These are phyloP conservation scores for Monosporascus sp. DNA, from an alignment of 2,329 filamentous ascomycete species.

Conservation along the genomic window DNA sequence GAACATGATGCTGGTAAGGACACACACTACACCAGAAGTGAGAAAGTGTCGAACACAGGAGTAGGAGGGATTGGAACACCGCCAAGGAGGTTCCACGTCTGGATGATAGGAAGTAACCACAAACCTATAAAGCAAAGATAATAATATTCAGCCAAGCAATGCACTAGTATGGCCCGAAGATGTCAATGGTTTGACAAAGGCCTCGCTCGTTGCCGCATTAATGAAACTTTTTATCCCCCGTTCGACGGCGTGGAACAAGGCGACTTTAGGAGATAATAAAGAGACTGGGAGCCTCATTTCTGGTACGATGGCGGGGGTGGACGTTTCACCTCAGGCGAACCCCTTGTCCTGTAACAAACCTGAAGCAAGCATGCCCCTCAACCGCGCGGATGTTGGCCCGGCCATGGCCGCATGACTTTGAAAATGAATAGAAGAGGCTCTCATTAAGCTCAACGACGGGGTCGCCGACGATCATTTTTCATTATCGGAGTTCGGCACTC, in stretches of 20 bases:
- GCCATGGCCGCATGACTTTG: neutral
- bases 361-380: slow-evolving; percentile 19
- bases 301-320: slow-evolving; percentile 5
- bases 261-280: slow-evolving; percentile 7
- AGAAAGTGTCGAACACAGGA: slow-evolving; percentile 4
- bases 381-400: slow-evolving; percentile 4
- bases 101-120: no score
- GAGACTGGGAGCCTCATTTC: slow-evolving; percentile 2
- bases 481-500: neutral
- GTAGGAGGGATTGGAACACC: no score
- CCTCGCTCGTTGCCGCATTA: no score
- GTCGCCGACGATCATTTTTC: no score
- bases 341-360: slow-evolving; percentile 23
- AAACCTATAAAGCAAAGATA: slow-evolving; percentile 3
- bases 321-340: slow-evolving; percentile 7
- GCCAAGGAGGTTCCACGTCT: no score
- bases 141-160: neutral
- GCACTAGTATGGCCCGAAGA: neutral
- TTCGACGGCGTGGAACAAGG: slow-evolving; percentile 12
- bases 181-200: neutral
- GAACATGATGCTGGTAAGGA: slow-evolving; percentile 2
- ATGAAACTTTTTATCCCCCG: slow-evolving; percentile 4
- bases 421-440: neutral
- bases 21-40: slow-evolving; percentile 4
- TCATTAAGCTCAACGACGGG: neutral